Percentiles rank a stretch among this genome's conserved stretches.
These are phyloP conservation scores for Phytophthora meadii DNA, from an alignment of 352 stramenopile species.

Conservation along the genomic window DNA sequence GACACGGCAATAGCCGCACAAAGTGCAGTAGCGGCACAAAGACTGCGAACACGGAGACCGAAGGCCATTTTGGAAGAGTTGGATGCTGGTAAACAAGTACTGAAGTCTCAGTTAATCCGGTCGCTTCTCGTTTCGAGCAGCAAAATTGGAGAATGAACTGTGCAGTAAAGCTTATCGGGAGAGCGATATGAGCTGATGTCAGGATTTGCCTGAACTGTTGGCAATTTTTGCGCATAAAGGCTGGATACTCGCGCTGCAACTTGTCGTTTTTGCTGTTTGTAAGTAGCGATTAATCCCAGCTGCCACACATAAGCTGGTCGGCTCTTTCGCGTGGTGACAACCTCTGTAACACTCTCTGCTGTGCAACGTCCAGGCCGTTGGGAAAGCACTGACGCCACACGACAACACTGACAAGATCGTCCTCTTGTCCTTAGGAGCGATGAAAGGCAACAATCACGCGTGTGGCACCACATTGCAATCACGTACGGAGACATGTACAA, in stretches of 20 bases:
- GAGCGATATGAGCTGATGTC: constrained; percentile 19
- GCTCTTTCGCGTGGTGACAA: constrained; percentile 16
- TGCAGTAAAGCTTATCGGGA: constrained; percentile 10
- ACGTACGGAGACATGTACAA: neutral
- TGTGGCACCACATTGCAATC: neutral
- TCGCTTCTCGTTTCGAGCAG: constrained; percentile 32
- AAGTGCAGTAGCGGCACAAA: constrained; percentile 27
- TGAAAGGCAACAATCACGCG: neutral
- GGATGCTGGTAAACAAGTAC: constrained; percentile 18
- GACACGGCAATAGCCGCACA: constrained; percentile 21
- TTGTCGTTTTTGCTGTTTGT: constrained; percentile 33
- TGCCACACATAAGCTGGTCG: constrained; percentile 9
- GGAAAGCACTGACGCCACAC: constrained; percentile 2
- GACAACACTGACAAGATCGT: constrained; percentile 14
- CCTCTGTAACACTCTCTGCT: constrained; percentile 1
- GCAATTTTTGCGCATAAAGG: constrained; percentile 4
- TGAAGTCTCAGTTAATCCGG: constrained; percentile 28
- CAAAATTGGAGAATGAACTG: constrained; percentile 37
- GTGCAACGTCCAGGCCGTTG: constrained; percentile 1
- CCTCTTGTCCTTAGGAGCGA: constrained; percentile 12
- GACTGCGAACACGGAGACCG: constrained; percentile 21
- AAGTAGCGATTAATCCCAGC: constrained; percentile 26
- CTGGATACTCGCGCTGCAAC: constrained; percentile 24
- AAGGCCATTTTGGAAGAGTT: constrained; percentile 23
- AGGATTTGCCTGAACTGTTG: constrained; percentile 14